Base-by-base conservation (phyloP, 768 basidiomycete species). In the Serendipita sp. region DNA sequence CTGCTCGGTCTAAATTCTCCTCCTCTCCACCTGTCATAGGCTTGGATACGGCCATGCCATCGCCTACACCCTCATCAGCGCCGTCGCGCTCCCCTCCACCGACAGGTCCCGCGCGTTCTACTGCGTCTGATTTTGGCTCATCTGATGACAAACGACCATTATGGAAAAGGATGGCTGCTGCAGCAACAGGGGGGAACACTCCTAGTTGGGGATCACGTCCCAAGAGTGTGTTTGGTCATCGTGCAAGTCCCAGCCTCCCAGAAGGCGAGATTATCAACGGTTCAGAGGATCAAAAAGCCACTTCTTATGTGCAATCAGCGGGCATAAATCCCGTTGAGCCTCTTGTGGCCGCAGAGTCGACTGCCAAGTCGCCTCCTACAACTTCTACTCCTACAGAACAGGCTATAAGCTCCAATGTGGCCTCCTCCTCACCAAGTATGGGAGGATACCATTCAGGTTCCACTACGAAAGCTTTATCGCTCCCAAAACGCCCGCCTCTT, bases 81-180 rank as follows among this genome's bases (percentile, higher is more conserved):
- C 53, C 53, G 5, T 58, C 53, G n/a, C n/a, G 45, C 26, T 20
- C 20, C 45, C 53, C 53, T n/a, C 53, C 53, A n/a, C 53, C 53
- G 22, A 58, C 53, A 33, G 53, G 53, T n/a, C 22, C 53, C 3
- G 22, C 53, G 11, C 20, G 53, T 4, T 24, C 22, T 11, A 33
- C 53, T 24, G 30, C n/a, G 22, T 58, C 53, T 7, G 53, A 58
- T 24, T 11, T 22, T n/a, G 31, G 53, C 7, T 22, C 30, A 31
- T 20, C 20, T 9, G 53, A 58, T 11, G 3, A 58, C 31, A 58
- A 58, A 31, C 22, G 53, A n/a, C 53, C 53, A 24, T 24, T 58
- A 31, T 58, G 53, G 53, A 58, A 58, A 31, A 22, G 24, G 53
- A 58, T 58, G 53, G 53, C 53, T n/a, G 31, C 24, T 58, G 53